A percentile compares a stretch with the other conserved stretches of the same genome.
Conservation (phyloP, 2,329 filamentous ascomycete genomes). For the Aspergillus calidoustus region DNA sequence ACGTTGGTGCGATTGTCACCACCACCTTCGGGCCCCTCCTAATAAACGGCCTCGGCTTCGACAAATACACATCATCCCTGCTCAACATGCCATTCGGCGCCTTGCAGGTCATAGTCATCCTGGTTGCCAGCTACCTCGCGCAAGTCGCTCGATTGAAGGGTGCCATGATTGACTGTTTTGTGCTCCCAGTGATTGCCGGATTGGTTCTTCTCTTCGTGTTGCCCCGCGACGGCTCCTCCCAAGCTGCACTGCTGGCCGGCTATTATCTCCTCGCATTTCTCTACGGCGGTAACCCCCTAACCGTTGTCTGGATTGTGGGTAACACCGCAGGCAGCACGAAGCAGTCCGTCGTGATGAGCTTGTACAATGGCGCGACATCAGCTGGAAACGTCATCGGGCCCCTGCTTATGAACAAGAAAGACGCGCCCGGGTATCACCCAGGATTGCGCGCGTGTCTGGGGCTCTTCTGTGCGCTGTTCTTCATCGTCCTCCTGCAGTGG, state of each 20-base stretch:
- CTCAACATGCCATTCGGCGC: conserved; percentile 71
- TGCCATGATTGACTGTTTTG: conserved; percentile 56
- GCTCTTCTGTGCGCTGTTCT: conserved; percentile 56
- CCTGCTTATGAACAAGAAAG: conserved; percentile 61
- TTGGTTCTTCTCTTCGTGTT: conserved; percentile 60
- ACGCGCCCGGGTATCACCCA: conserved; percentile 63
- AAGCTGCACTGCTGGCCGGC: conserved; percentile 58
- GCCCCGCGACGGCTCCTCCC: conserved; percentile 47
- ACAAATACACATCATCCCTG: conserved; percentile 61
- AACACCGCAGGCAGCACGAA: conserved; percentile 73
- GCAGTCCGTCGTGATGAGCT: conserved; percentile 66
- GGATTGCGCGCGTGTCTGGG: conserved; percentile 59
- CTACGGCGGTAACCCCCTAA: conserved; percentile 68
- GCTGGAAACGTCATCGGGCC: conserved; percentile 71
- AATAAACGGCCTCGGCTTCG: conserved; percentile 63
- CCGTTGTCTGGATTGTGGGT: conserved; percentile 70
- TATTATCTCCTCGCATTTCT: conserved; percentile 71
- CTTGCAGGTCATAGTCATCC: conserved; percentile 63
- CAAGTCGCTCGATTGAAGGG: conserved; percentile 63
- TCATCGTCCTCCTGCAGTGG: conserved; percentile 58
- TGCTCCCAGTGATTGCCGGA: conserved; percentile 66
- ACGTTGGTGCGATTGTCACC: conserved; percentile 66
- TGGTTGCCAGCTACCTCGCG: conserved; percentile 63
- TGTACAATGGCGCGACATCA: conserved; percentile 66
- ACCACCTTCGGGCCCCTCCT: conserved; percentile 70